phyloP scores from a whole-genome alignment of 1,284 basidiomycete genomes.

The Microbotryum saponariae region DNA sequence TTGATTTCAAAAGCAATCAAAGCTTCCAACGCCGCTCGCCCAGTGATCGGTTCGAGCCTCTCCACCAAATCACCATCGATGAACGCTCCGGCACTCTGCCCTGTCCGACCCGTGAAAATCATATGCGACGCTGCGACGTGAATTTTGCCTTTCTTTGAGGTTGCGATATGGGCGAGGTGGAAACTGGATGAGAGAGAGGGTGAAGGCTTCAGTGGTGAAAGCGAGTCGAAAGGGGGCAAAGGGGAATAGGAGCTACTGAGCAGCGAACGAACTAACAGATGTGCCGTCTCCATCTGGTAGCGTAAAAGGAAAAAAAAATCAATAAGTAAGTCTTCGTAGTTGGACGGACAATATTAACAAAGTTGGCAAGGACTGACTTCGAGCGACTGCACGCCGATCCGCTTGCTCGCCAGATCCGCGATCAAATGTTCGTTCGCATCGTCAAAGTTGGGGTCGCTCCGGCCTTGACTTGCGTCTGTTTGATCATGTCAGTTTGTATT shows the following conservation, averaged over 20 bases:
- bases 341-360: no score
- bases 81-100: conserved; percentile 54
- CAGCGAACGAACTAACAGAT: conserved; percentile 48
- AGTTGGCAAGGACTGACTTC: no score
- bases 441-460: conserved; percentile 62
- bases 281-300: conserved; percentile 69
- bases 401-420: conserved; percentile 44
- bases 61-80: conserved; percentile 63
- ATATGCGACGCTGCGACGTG: conserved; percentile 70
- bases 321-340: neutral
- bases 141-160: conserved; percentile 45
- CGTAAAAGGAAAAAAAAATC: neutral
- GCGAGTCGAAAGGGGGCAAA: neutral
- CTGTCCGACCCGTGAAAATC: conserved; percentile 66
- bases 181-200: neutral
- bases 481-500: no score
- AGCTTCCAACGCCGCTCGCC: conserved; percentile 50
- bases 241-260: conserved; percentile 51
- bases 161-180: conserved; percentile 17
- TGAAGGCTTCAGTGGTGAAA: neutral
- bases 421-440: conserved; percentile 65
- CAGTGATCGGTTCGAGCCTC: conserved; percentile 59
- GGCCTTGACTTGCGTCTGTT: conserved; percentile 64
- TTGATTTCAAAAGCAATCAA: conserved; percentile 34
- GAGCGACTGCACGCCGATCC: no score